A percentile compares a stretch with the other conserved stretches of the same genome.
Evolutionary conservation across 2,329 filamentous ascomycete genomes (phyloP).

Genomic region (Herpotrichia juniperi): DNA sequence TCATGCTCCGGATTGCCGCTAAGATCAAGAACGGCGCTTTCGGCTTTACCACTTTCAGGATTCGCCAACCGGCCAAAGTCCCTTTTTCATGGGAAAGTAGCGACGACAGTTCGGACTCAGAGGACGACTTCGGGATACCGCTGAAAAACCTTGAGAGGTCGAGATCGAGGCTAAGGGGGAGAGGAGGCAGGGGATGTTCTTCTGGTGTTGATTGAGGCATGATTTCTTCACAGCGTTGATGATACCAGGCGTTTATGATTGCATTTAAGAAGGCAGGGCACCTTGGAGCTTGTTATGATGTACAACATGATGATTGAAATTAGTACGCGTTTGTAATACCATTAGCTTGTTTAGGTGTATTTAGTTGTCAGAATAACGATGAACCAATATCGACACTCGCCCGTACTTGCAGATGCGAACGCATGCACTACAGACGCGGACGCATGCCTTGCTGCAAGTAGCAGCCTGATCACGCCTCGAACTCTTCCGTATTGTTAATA

Average conservation of each 20-base stretch:
- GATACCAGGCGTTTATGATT: slow-evolving; percentile 20
- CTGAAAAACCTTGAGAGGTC: slow-evolving; percentile 40
- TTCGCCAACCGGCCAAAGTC: slow-evolving; percentile 37
- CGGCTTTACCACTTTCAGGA: slow-evolving; percentile 40
- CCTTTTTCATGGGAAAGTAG: slow-evolving; percentile 64
- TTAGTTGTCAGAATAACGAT: background rate
- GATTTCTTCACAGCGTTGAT: slow-evolving; percentile 21
- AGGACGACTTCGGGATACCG: slow-evolving; percentile 64
- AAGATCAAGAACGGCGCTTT: slow-evolving; percentile 65
- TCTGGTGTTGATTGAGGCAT: slow-evolving; percentile 34
- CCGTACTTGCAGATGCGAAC: slow-evolving; percentile 3
- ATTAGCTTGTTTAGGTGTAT: background rate
- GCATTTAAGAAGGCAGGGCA: slow-evolving; percentile 9
- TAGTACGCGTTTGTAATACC: slow-evolving; percentile 2
- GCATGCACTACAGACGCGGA: background rate
- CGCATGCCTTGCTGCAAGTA: background rate
- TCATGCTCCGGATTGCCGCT: slow-evolving; percentile 83
- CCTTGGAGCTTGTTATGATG: slow-evolving; percentile 5
- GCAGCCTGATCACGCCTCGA: background rate
- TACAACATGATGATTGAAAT: slow-evolving; percentile 12
- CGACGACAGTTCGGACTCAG: slow-evolving; percentile 60
- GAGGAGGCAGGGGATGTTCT: slow-evolving; percentile 27
- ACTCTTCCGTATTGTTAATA: background rate
- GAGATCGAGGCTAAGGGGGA: slow-evolving; percentile 22
- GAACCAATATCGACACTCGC: slow-evolving; percentile 1